Conservation (phyloP, 208 protist genomes). For the Leishmania mexicana region DNA sequence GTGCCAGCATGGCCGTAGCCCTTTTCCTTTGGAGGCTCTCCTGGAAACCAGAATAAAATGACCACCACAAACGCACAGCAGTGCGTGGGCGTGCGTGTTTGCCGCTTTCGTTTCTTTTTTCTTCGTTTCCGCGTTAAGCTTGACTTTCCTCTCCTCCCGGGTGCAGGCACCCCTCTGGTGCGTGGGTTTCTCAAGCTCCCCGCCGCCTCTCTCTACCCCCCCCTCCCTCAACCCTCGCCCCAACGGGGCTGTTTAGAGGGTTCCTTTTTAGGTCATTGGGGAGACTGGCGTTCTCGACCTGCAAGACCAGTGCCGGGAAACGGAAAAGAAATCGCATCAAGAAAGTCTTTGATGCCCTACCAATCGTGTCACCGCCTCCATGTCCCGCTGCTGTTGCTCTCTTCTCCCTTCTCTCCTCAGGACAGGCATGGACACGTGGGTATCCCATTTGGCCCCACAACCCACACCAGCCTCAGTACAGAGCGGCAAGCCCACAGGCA, state of each 20-base stretch:
- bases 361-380: not conserved
- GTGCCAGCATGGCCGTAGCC: not conserved
- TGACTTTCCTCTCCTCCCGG: not conserved
- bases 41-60: not conserved
- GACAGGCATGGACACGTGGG: not conserved
- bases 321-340: not conserved
- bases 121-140: not conserved
- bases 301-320: not conserved
- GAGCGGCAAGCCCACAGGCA: not conserved
- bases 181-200: not conserved
- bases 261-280: not conserved
- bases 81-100: not conserved
- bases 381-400: not conserved
- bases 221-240: not conserved
- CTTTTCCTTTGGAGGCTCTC: not conserved
- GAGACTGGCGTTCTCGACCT: not conserved
- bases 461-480: not conserved
- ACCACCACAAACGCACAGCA: not conserved
- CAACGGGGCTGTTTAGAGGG: not conserved
- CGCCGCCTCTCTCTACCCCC: not conserved
- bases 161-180: not conserved
- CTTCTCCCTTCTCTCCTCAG: not conserved
- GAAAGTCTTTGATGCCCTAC: too few relatives aligned
- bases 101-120: not conserved
- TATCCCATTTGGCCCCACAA: not conserved